Conservation (phyloP, 2,329 filamentous ascomycete genomes). For the Elsinoe ampelina region DNA sequence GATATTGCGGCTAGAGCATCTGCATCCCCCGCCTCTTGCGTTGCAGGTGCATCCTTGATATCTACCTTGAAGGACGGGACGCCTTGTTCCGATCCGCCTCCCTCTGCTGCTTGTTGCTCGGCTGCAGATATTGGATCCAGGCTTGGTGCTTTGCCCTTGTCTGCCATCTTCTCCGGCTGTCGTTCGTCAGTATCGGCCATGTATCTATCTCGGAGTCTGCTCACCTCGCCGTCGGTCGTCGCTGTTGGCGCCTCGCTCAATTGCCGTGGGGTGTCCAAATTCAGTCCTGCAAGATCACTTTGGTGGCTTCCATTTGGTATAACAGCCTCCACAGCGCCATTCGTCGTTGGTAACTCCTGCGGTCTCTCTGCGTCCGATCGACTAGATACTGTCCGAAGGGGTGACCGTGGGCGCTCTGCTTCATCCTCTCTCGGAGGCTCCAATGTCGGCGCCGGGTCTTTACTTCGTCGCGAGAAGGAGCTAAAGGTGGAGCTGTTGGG, state of each 20-base stretch:
- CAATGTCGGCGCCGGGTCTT: conserved; percentile 46
- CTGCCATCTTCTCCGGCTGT: background rate
- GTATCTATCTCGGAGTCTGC: background rate
- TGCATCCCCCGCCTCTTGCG: conserved; percentile 65
- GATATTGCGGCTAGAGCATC: conserved; percentile 65
- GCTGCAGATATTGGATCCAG: conserved; percentile 55
- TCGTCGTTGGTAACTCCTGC: conserved; percentile 9
- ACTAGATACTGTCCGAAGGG: conserved; percentile 19
- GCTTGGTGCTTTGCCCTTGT: background rate
- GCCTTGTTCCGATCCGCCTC: conserved; percentile 41
- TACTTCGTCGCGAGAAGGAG: conserved; percentile 56
- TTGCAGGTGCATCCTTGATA: conserved; percentile 68
- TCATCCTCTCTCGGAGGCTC: conserved; percentile 24
- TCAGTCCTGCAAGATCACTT: conserved; percentile 25
- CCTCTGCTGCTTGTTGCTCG: conserved; percentile 51
- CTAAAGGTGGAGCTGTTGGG: conserved; percentile 37
- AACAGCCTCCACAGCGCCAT: conserved; percentile 9
- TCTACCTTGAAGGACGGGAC: conserved; percentile 65
- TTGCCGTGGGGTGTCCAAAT: conserved; percentile 7
- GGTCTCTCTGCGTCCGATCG: conserved; percentile 7
- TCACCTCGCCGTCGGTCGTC: conserved; percentile 13
- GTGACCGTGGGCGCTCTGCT: conserved; percentile 23
- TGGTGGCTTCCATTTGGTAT: conserved; percentile 27
- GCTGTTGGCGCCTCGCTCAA: conserved; percentile 16
- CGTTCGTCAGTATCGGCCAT: background rate